These are phyloP conservation scores for Globisporangium perplexum DNA, from an alignment of 352 stramenopile species.

Conservation along the genomic window DNA sequence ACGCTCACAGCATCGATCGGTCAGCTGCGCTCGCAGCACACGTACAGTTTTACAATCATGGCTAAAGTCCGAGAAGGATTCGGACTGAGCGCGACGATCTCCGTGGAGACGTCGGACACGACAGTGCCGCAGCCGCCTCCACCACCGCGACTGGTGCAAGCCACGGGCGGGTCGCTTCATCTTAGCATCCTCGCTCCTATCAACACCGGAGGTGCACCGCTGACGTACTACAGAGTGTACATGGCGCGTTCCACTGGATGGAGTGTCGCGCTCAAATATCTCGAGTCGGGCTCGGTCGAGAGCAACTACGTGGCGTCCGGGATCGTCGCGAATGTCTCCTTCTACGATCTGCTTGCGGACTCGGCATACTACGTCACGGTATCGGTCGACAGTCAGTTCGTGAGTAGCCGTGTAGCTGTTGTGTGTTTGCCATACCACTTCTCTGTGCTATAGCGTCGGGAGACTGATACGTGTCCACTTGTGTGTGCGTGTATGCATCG, in stretches of 20 bases:
- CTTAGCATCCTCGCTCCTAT: slow-evolving; percentile 27
- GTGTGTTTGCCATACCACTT: not conserved
- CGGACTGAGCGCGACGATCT: not conserved
- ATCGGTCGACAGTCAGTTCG: slow-evolving; percentile 7
- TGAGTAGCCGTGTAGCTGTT: slow-evolving; percentile 9
- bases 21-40: slow-evolving; percentile 18
- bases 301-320: slow-evolving; percentile 4
- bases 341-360: slow-evolving; percentile 26
- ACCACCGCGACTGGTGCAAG: slow-evolving; percentile 18
- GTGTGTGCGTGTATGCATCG: not conserved
- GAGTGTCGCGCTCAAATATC: slow-evolving; percentile 12
- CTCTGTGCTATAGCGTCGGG: not conserved
- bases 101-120: slow-evolving; percentile 9
- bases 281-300: slow-evolving; percentile 6
- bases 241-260: slow-evolving; percentile 21
- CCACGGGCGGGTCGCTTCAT: slow-evolving; percentile 40
- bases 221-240: slow-evolving; percentile 23
- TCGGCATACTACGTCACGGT: slow-evolving; percentile 31
- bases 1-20: slow-evolving; percentile 7
- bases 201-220: slow-evolving; percentile 27
- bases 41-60: slow-evolving; percentile 25
- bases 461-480: not conserved
- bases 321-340: slow-evolving; percentile 18
- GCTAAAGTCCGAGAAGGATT: slow-evolving; percentile 3
- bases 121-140: slow-evolving; percentile 19